Evolutionary conservation across 1,284 basidiomycete species (phyloP), one percentile per base, ranked within the genome.

Genomic region (Moesziomyces parantarcticus): DNA sequence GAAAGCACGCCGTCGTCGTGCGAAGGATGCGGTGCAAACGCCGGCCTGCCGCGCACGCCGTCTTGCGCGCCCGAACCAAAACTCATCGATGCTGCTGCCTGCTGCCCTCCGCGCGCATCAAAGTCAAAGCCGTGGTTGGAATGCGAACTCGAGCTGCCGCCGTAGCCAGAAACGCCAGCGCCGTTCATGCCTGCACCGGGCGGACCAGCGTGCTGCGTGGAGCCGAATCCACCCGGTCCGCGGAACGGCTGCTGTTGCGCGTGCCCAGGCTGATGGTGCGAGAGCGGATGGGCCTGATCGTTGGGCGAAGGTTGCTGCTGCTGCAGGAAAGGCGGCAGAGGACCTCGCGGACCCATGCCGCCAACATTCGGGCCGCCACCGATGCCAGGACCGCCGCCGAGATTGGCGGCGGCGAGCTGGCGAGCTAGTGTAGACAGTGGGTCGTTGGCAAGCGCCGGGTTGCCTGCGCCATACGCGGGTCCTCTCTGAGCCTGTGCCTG

Each of bases 401-500:
- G 44, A 16, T 65, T 74, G n/a, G 66, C 66, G 26, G 69, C 65
- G 18, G 75, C 75, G 6, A 76, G 62, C 51, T 76, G 75, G 13
- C 67, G 63, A 16, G 70, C 65, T 39, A 76, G 34, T 1, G 70
- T 73, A 14, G 70, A 70, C 13, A 70, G 67, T 6, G 75, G 63
- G 29, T 76, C 70, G n/a, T 67, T 75, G 22, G 63, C 61, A 18
- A 58, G 44, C 21, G 22, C 47, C 4, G 50, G 61, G 21, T 44
- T 50, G 5, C 52, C 58, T 13, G 50, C 22, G 9, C 48, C 61
- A 22, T 57, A 71, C 5, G 58, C 61, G 18, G 43, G 41, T 11
- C 54, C 53, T 48, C 55, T 54, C 26, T 58, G 61, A 5, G 57
- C 57, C 26, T 64, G 56, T n/a, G 71, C 71, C 20, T 77, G 75